Evolutionary conservation across 2,329 filamentous ascomycete genomes (phyloP).

Genomic region (Leptographium flavum): DNA sequence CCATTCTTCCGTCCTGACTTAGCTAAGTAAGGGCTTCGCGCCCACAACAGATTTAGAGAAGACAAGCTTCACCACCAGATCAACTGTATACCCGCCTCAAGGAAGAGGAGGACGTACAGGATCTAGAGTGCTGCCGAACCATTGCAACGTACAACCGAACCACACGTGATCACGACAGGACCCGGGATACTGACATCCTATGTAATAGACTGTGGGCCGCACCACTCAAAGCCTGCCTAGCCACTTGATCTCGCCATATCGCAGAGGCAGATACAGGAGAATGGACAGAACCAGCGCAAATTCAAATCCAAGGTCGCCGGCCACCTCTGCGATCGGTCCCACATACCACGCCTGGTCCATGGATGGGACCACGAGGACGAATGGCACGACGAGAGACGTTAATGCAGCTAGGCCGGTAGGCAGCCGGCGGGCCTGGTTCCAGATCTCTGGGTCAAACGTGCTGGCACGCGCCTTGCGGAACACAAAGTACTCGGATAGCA

Average conservation of each 20-base stretch:
- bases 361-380: conserved; percentile 20
- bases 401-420: conserved; percentile 16
- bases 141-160: too few species aligned
- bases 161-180: too few species aligned
- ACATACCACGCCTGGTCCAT: conserved; percentile 29
- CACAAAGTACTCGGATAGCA: conserved; percentile 18
- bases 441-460: conserved; percentile 13
- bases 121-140: too few species aligned
- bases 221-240: neutral
- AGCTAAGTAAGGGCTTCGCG: too few species aligned
- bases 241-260: neutral
- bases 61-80: too few species aligned
- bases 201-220: too few species aligned
- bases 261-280: neutral
- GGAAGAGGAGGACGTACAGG: too few species aligned
- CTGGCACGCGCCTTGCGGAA: conserved; percentile 13
- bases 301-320: conserved; percentile 31
- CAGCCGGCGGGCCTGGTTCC: conserved; percentile 13
- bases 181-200: too few species aligned
- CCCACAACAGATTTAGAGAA: too few species aligned
- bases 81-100: too few species aligned
- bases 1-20: too few species aligned
- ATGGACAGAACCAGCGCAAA: conserved; percentile 20
- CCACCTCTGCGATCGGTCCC: conserved; percentile 25
- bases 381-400: conserved; percentile 10